phyloP scores from a whole-genome alignment of 306 rosid genomes.

The Prunus mira region DNA sequence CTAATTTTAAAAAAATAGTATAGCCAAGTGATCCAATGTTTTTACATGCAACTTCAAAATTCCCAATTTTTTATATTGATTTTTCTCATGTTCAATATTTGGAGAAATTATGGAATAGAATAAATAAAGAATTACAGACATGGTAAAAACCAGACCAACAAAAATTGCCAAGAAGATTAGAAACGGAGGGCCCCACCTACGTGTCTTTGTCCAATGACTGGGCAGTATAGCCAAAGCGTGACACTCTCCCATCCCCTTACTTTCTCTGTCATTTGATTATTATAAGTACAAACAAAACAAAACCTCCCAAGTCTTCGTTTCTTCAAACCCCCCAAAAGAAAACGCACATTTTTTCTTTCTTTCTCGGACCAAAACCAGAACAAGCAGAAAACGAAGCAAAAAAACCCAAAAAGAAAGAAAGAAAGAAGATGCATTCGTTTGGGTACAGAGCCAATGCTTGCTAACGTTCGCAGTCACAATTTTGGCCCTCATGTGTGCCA shows the following conservation, averaged over 20 bases:
- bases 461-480: conserved; percentile 76
- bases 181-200: conserved; percentile 10
- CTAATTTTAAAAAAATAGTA: too few species aligned
- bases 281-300: not conserved
- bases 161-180: not conserved
- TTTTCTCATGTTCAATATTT: too few species aligned
- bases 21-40: too few species aligned
- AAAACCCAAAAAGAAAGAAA: not conserved
- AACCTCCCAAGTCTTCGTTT: not conserved
- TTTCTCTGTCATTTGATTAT: not conserved
- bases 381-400: not conserved
- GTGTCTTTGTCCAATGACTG: conserved; percentile 50
- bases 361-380: not conserved
- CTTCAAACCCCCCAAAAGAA: not conserved
- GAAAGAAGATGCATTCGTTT: conserved; percentile 71
- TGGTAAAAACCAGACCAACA: not conserved
- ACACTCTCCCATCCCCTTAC: not conserved
- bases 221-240: conserved; percentile 4
- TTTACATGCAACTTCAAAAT: not conserved
- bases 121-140: not conserved
- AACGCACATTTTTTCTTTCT: not conserved
- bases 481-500: conserved; percentile 73
- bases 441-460: conserved; percentile 84
- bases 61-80: too few species aligned
- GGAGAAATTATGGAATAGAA: not conserved